Evolutionary conservation across 2,329 filamentous ascomycete genomes (phyloP), one percentile per base, ranked within the genome.

Genomic region (Cladosporium velox): DNA sequence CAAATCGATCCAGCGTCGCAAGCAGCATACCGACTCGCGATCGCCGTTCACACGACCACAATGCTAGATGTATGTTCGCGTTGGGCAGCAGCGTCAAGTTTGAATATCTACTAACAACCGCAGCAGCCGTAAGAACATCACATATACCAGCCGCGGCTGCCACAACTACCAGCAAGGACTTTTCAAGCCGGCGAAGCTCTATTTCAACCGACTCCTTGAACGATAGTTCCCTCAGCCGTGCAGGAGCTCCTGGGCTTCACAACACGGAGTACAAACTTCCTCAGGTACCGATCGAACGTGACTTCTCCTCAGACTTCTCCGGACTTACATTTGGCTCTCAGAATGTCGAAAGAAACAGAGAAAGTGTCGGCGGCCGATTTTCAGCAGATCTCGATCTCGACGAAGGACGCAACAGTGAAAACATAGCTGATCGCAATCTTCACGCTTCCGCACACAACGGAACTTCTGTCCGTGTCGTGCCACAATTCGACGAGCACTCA

Each of bases 381-480:
- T 12, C 44, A 7, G n/a, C 44, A 11, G 18, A 35, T 14, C 34
- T 8, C n/a, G 24, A 34, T 4, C 38, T 64, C n/a, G 67, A 66
- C 51, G 51, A 67, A 32, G 65, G 65, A 57, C 66, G 67, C 21
- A 88, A 86, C 70, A 86, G 85, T 18, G 87, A 89, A 72, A 87
- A 89, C 72, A 86, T 89, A 1, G 87, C 86, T 1, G 86, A 88
- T 69, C 81, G 88, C 38, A 90, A 90, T 67, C 78, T 87, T 10
- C 18, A 15, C 2, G 21, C 51, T 2, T 34, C 61, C 15, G 18
- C 51, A 2, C 8, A n/a, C 7, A n/a, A 55, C 2, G 11, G n/a
- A 35, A 11, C 51, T n/a, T 44, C 61, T 5, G n/a, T 41, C 14
- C 61, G 35, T 15, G 15, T 30, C 10, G 14, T 64, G 15, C 49